phyloP scores from a whole-genome alignment of 2,329 filamentous ascomycete genomes.

The Tolypocladium inflatum region DNA sequence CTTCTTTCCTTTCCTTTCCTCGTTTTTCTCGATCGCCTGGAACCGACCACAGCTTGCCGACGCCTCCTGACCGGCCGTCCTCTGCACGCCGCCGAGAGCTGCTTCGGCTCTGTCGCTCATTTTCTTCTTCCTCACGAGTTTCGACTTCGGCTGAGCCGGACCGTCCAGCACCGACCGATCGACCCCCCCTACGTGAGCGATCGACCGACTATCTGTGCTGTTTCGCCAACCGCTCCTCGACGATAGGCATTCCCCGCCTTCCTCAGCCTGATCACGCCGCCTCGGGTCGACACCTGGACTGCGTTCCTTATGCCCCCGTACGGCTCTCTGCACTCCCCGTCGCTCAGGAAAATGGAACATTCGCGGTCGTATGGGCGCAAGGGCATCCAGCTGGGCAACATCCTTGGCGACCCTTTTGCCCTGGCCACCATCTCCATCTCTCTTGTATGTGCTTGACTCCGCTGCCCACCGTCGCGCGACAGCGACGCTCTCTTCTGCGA shows the following conservation, averaged over 20 bases:
- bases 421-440: slow-evolving; percentile 89
- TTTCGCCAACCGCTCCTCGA: not conserved
- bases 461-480: not conserved
- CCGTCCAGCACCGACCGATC: not conserved
- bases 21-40: not conserved
- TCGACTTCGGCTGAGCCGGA: slow-evolving; percentile 10
- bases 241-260: not conserved
- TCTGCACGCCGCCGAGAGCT: not conserved
- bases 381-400: slow-evolving; percentile 73
- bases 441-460: slow-evolving; percentile 52
- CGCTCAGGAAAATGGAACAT: slow-evolving; percentile 72
- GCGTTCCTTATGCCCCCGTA: slow-evolving; percentile 60
- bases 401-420: slow-evolving; percentile 92
- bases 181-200: not conserved
- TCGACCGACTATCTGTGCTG: slow-evolving; percentile 1
- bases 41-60: not conserved
- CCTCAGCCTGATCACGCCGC: not conserved
- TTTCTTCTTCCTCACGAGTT: slow-evolving; percentile 4
- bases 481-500: not conserved
- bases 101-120: slow-evolving; percentile 4
- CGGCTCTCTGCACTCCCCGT: slow-evolving; percentile 64
- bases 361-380: slow-evolving; percentile 48
- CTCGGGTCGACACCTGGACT: not conserved
- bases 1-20: slow-evolving; percentile 4
- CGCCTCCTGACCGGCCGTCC: not conserved